phyloP scores from a whole-genome alignment of 495 filamentous ascomycete species.

The Penicillium cosmopolitanum region DNA sequence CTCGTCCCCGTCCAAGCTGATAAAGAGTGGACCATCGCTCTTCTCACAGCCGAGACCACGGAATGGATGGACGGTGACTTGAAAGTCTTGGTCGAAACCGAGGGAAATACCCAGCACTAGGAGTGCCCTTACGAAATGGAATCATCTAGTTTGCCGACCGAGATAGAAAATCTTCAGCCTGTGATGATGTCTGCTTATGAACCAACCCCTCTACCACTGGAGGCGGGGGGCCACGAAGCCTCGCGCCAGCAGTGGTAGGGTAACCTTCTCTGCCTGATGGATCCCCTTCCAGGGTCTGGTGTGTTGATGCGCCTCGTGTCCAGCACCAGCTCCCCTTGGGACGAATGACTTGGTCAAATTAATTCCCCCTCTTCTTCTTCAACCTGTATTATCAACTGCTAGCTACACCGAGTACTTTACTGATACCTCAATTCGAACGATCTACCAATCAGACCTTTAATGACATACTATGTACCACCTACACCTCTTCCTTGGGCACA shows the following conservation, averaged over 20 bases:
- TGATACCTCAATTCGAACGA: neutral
- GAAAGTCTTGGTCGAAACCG: conserved; percentile 48
- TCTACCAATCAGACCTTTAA: neutral
- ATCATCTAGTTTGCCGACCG: neutral
- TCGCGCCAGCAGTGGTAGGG: too few species aligned
- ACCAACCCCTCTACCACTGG: too few species aligned
- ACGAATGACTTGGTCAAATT: too few species aligned
- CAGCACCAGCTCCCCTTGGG: too few species aligned
- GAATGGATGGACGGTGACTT: conserved; percentile 60
- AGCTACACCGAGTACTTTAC: neutral
- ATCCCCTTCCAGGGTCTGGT: too few species aligned
- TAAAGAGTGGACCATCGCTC: conserved; percentile 49
- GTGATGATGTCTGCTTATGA: too few species aligned
- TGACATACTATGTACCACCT: too few species aligned
- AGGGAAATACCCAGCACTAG: conserved; percentile 14
- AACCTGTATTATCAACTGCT: neutral
- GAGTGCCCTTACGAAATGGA: neutral
- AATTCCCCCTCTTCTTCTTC: neutral
- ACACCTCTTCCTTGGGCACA: too few species aligned
- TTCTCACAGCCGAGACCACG: conserved; percentile 45
- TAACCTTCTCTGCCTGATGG: too few species aligned
- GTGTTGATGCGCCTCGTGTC: too few species aligned
- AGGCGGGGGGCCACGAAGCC: too few species aligned
- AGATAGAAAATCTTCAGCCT: too few species aligned
- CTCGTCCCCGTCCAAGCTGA: conserved; percentile 41